These are phyloP conservation scores for Leccinum laetum DNA, from an alignment of 1,284 basidiomycete species.

Conservation along the genomic window DNA sequence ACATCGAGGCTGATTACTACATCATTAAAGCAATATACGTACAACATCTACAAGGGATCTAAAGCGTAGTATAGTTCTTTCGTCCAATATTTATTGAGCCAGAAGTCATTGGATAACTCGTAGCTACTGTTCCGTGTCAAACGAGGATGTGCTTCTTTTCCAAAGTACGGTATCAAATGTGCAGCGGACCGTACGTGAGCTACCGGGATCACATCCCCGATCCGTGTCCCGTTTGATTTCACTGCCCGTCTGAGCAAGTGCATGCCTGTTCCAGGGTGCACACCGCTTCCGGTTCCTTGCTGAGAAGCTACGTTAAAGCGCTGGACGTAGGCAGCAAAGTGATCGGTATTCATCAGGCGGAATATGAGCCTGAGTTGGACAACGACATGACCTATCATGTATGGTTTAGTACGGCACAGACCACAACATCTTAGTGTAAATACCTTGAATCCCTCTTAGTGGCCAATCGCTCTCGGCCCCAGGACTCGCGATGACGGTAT, in stretches of 20 bases:
- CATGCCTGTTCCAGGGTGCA: background rate
- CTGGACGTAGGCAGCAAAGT: background rate
- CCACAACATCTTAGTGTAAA: background rate
- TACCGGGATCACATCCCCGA: no score
- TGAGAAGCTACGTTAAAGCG: background rate
- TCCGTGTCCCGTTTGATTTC: no score
- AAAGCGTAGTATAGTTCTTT: no score
- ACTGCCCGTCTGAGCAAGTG: background rate
- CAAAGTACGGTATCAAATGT: no score
- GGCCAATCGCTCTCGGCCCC: background rate
- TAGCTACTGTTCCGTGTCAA: no score
- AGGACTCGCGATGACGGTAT: background rate
- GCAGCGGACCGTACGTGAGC: no score
- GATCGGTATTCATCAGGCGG: background rate
- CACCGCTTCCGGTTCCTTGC: background rate
- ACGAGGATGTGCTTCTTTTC: no score
- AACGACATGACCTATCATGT: background rate
- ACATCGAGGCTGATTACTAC: background rate
- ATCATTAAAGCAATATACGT: no score
- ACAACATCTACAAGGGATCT: no score
- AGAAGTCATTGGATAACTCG: no score
- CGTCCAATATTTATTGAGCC: no score
- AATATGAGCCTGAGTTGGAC: background rate
- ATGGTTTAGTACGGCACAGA: background rate
- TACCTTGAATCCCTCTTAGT: background rate